Conservation (phyloP, 1,284 basidiomycete species). For the Apiotrichum laibachii region DNA sequence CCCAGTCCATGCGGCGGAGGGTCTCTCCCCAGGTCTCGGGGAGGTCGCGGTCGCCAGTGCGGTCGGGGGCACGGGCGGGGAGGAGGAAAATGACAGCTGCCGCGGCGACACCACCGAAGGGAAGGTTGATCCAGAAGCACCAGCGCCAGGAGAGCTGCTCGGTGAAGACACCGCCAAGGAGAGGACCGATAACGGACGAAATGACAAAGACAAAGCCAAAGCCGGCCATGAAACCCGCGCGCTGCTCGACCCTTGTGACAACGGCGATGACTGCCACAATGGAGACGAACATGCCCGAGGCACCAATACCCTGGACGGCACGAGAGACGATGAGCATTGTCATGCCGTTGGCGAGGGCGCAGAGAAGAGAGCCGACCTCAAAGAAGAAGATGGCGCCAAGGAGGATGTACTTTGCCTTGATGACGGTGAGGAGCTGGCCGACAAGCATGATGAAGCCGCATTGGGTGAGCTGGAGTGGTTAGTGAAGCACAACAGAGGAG, state of each 20-base stretch:
- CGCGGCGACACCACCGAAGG: conserved; percentile 49
- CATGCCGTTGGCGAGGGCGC: conserved; percentile 53
- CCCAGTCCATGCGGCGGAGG: conserved; percentile 49
- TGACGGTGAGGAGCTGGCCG: conserved; percentile 51
- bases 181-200: conserved; percentile 46
- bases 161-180: conserved; percentile 53
- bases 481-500: conserved; percentile 7
- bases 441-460: conserved; percentile 51
- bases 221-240: conserved; percentile 49
- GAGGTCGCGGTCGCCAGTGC: conserved; percentile 11
- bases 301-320: conserved; percentile 51
- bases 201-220: conserved; percentile 51
- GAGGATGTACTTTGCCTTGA: conserved; percentile 54
- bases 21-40: conserved; percentile 21
- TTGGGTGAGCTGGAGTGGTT: conserved; percentile 36
- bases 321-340: conserved; percentile 56
- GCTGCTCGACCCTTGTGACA: conserved; percentile 50
- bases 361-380: conserved; percentile 56
- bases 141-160: conserved; percentile 54
- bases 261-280: conserved; percentile 52
- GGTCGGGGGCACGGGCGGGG: conserved; percentile 52
- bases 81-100: conserved; percentile 51
- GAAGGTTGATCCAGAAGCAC: conserved; percentile 57
- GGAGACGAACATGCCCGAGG: conserved; percentile 46
- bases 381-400: conserved; percentile 54